Evolutionary conservation across 2,329 filamentous ascomycete genomes (phyloP), one percentile per base, ranked within the genome.

Genomic region (Thielaviopsis ethacetica): DNA sequence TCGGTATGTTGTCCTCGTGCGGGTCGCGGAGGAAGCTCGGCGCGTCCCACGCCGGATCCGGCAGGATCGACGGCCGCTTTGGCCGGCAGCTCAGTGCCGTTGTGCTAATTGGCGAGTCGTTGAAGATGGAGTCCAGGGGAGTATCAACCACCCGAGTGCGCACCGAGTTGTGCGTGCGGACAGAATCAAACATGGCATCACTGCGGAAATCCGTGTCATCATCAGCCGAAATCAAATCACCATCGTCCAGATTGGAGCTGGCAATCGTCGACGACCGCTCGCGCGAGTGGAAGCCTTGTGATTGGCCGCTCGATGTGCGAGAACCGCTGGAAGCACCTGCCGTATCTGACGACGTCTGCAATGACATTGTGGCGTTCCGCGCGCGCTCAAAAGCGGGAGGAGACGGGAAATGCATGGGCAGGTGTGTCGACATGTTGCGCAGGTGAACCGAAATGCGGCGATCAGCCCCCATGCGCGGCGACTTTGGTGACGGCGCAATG

Each of bases 121-220:
- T 86, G 69, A 90, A 91, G 75, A 90, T 86, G 24, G 82, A 87
- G 66, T 90, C 86, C 55, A 90, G 73, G 17, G 86, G 85, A 27
- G 84, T 85, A 67, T 88, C 82, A 53, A 82, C 77, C 38, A 81
- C 80, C 61, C 83, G 80, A 58, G 79, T 76, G 62, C 83, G 85
- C 62, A 79, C 78, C 10, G 85, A 88, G 47, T 79, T 83, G 61
- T 79, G 76, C 17, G 86, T 90, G 57, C 85, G 83, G 64, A 89
- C 71, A 30, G 86, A 90, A 72, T 91, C 87, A 69, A 83, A 90
- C 59, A 86, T 76, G 19, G 82, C 87, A 65, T 91, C 86, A 68
- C 85, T 89, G 70, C 83, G 84, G 66, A 85, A 82, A 67, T 89
- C 86, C n/a, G 82, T 83, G 65, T 89, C 86, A 59, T 89, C 86